Conservation (phyloP, 192 early-diverging fungal species). For the Mortierella claussenii region DNA sequence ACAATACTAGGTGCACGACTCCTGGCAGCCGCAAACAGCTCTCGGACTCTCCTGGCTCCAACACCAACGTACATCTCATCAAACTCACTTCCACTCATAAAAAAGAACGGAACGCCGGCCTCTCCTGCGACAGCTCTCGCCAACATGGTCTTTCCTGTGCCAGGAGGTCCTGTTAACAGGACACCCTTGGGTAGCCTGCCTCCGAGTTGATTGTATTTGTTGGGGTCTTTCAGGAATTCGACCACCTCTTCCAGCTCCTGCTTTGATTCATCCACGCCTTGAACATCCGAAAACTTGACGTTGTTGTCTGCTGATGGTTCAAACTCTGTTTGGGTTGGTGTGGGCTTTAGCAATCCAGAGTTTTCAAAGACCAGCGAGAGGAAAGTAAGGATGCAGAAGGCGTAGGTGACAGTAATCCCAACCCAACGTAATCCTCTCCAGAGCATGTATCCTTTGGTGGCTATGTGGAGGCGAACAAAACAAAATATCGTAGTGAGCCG, state of each 20-base stretch:
- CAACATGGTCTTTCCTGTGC: slow-evolving; percentile 97
- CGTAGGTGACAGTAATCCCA: slow-evolving; percentile 70
- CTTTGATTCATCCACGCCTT: slow-evolving; percentile 98
- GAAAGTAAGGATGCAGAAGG: slow-evolving; percentile 77
- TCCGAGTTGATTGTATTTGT: slow-evolving; percentile 91
- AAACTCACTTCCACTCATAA: slow-evolving; percentile 98
- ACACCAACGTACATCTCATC: slow-evolving; percentile 99
- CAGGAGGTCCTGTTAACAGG: slow-evolving; percentile 89
- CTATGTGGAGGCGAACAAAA: background rate
- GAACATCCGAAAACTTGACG: slow-evolving; percentile 93
- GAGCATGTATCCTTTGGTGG: slow-evolving; percentile 64
- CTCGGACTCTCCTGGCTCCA: slow-evolving; percentile 87
- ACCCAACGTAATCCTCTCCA: slow-evolving; percentile 69
- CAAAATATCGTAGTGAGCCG: background rate
- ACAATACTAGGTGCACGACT: slow-evolving; percentile 86
- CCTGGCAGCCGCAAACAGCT: slow-evolving; percentile 86
- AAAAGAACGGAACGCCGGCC: slow-evolving; percentile 98
- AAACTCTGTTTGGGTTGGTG: slow-evolving; percentile 66
- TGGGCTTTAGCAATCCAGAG: slow-evolving; percentile 73
- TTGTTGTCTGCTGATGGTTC: slow-evolving; percentile 67
- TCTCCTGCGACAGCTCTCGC: slow-evolving; percentile 98
- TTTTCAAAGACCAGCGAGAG: slow-evolving; percentile 76
- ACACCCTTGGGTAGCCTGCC: slow-evolving; percentile 96
- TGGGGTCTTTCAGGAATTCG: slow-evolving; percentile 92
- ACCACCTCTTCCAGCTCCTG: slow-evolving; percentile 97